These are phyloP conservation scores for Trichoderma gracile DNA, from an alignment of 2,329 filamentous ascomycete genomes.

Conservation along the genomic window DNA sequence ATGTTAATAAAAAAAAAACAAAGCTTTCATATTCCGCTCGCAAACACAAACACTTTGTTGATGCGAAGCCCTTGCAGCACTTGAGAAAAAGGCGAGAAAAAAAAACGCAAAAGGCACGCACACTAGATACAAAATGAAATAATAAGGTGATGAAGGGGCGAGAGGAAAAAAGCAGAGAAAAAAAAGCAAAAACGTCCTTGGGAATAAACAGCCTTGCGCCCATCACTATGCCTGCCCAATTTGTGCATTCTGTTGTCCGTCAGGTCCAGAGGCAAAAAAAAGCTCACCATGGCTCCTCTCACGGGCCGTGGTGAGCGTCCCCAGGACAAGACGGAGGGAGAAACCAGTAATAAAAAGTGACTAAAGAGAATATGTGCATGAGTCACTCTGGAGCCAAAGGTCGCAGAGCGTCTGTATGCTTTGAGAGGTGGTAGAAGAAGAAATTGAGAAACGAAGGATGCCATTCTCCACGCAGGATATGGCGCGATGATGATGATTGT, in stretches of 20 bases:
- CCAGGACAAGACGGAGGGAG: neutral
- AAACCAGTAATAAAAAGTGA: constrained; percentile 4
- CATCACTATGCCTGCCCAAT: constrained; percentile 23
- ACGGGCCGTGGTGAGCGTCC: neutral
- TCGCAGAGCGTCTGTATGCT: neutral
- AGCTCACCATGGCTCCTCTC: neutral
- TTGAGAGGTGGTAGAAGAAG: neutral
- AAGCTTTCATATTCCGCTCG: constrained; percentile 3
- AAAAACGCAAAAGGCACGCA: neutral
- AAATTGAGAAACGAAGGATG: neutral
- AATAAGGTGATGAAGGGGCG: neutral
- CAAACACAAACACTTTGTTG: constrained; percentile 19
- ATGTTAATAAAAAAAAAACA: no score
- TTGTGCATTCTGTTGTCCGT: constrained; percentile 7
- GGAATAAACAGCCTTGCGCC: constrained; percentile 24
- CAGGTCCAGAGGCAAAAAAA: neutral
- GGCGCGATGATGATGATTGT: constrained; percentile 4
- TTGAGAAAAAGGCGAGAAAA: neutral
- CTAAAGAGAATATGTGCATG: neutral
- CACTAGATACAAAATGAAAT: constrained; percentile 17
- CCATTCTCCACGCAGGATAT: neutral
- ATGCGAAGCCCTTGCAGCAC: constrained; percentile 9
- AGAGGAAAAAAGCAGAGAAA: neutral
- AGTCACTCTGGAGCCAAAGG: neutral
- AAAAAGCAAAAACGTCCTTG: constrained; percentile 20